Conservation (phyloP, 805 yeast species). For the Wickerhamiella sergipiensis region DNA sequence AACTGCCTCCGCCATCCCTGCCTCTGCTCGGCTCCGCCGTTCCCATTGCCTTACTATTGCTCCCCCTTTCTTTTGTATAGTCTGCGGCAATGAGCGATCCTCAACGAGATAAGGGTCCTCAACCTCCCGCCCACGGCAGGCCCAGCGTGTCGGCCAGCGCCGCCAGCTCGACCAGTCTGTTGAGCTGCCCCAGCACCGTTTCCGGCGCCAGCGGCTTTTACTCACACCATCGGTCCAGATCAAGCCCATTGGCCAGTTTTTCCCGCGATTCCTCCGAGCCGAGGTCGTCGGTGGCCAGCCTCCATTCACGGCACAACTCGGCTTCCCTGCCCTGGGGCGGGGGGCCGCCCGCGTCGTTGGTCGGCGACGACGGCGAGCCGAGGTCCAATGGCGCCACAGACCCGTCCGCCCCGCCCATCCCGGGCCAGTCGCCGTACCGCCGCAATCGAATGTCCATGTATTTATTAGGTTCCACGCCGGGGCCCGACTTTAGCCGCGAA, state of each 20-base stretch:
- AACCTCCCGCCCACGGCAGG: neutral
- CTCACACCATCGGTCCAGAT: neutral
- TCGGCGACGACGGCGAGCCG: neutral
- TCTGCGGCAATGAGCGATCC: neutral
- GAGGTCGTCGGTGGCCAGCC: neutral
- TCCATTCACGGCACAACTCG: neutral
- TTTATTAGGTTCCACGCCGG: neutral
- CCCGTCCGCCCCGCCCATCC: neutral
- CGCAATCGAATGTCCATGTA: neutral
- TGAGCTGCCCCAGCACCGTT: neutral
- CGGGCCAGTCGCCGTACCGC: neutral
- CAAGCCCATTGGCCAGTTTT: neutral
- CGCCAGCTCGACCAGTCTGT: neutral
- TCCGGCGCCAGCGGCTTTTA: neutral
- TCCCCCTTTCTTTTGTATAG: neutral
- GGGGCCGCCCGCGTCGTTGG: neutral
- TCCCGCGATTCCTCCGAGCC: neutral
- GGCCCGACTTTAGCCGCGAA: neutral
- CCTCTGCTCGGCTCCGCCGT: no score
- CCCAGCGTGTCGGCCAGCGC: neutral
- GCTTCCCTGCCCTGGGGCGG: neutral
- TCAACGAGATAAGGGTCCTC: neutral
- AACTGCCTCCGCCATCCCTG: no score
- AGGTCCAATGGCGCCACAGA: neutral
- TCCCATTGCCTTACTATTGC: neutral